Base-by-base conservation (phyloP, 2,329 filamentous ascomycete species). In the Stachybotrys chartarum region DNA sequence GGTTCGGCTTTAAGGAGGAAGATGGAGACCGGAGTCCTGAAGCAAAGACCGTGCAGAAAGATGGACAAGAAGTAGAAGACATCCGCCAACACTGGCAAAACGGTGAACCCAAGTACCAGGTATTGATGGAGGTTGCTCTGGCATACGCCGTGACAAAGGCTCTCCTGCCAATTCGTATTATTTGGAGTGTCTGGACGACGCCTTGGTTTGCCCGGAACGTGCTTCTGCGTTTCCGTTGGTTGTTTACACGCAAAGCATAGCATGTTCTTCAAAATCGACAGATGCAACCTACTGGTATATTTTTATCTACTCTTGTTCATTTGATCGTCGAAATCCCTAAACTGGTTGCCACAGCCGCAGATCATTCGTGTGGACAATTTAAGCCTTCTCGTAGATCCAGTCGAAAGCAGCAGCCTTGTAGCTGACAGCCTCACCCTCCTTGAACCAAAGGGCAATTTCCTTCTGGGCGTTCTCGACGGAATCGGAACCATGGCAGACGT, bases 401-500 rank as follows among this genome's bases (percentile, higher is more conserved):
- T 89, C 85, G 78, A 88, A 84, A 79, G 90, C 83, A 73, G 89
- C 81, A 66, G 81, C 80, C 84, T 94, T 93, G 85, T 89, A 97
- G 78, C 73, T 82, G 78, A 91, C 78, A 71, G 96, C 74, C 78
- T 97, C 94, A 66, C 85, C 86, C 66, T 89, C 81, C 78, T 88
- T 86, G 89, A 99, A 99, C 94, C 94, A 99, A 74, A 97, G 87
- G 70, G 87, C 88, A 74, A 99, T 99, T 84, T 99, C 94, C 90
- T 97, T 97, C 88, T 97, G 85, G 79, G 94, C 94, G 82, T 85
- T 96, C 86, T 99, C 94, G 78, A 99, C 93, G 74, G 83, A 86
- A 85, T 99, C 94, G 78, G 91, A 97, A 75, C 94, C 94, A 87
- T 99, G 94, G 90, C 93, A 97, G 81, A 97, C 91, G 84, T 99